phyloP scores from a whole-genome alignment of 2,329 filamentous ascomycete genomes.

The Fusarium napiforme region DNA sequence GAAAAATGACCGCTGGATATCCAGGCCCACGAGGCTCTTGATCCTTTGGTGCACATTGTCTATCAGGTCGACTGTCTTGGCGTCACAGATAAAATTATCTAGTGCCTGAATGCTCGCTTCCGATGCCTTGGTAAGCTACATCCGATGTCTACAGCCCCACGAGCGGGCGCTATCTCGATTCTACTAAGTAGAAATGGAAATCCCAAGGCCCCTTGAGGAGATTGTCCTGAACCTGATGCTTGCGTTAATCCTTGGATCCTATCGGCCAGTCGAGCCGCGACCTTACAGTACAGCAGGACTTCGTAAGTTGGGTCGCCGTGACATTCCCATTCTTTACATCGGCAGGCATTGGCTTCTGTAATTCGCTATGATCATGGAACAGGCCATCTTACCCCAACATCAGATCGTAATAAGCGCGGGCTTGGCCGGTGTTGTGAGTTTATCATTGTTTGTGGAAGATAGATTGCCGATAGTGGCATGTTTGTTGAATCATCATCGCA shows the following conservation, averaged over 20 bases:
- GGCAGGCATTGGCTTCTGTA: slow-evolving; percentile 4
- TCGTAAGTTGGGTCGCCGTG: slow-evolving; percentile 4
- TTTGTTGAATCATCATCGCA: slow-evolving; percentile 4
- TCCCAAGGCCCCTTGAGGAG: neutral
- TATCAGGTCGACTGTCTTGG: slow-evolving; percentile 35
- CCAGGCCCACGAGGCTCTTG: slow-evolving; percentile 12
- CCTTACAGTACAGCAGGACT: neutral
- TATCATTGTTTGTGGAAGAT: neutral
- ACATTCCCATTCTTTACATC: neutral
- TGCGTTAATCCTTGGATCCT: slow-evolving; percentile 13
- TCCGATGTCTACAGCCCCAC: slow-evolving; percentile 5
- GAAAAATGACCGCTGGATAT: slow-evolving; percentile 21
- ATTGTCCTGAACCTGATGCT: slow-evolving; percentile 32
- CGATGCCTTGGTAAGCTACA: slow-evolving; percentile 27
- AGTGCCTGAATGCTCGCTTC: slow-evolving; percentile 30
- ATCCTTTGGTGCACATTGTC: slow-evolving; percentile 9
- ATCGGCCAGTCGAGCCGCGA: neutral
- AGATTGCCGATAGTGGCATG: slow-evolving; percentile 22
- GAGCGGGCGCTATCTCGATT: slow-evolving; percentile 29
- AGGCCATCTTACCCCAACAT: slow-evolving; percentile 19
- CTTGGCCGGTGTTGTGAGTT: neutral
- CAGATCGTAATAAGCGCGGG: slow-evolving; percentile 15
- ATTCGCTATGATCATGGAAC: neutral
- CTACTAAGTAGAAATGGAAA: slow-evolving; percentile 23
- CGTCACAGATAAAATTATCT: slow-evolving; percentile 43